Conservation (phyloP, 148 eudicot genomes). For the Dysphania ambrosioides region DNA sequence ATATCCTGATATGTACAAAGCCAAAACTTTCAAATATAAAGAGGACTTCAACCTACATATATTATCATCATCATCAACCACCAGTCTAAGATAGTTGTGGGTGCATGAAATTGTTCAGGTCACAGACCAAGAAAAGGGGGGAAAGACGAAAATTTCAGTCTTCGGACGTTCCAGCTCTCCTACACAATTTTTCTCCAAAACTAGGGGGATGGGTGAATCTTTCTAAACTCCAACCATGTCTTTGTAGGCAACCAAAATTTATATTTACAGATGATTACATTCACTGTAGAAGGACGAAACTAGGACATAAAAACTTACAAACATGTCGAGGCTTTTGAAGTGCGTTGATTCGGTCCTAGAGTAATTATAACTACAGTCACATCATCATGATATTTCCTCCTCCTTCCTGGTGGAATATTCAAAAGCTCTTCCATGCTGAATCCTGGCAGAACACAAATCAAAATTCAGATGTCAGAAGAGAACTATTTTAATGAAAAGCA, state of each 20-base stretch:
- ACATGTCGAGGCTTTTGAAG: slow-evolving; percentile 81
- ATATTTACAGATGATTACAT: slow-evolving; percentile 26
- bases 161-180: background rate
- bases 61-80: slow-evolving; percentile 12
- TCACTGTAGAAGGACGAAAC: background rate
- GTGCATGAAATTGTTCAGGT: background rate
- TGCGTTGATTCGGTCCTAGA: slow-evolving; percentile 70
- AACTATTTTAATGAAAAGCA: too few relatives aligned
- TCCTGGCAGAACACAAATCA: slow-evolving; percentile 38
- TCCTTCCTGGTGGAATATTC: slow-evolving; percentile 82
- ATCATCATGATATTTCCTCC: slow-evolving; percentile 90
- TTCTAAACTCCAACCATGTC: slow-evolving; percentile 7
- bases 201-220: background rate
- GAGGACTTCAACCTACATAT: slow-evolving; percentile 13
- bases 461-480: background rate
- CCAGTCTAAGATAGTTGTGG: background rate
- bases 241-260: slow-evolving; percentile 20
- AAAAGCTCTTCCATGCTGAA: slow-evolving; percentile 73
- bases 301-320: slow-evolving; percentile 29
- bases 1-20: too few relatives aligned
- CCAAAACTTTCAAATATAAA: too few relatives aligned
- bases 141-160: slow-evolving; percentile 5
- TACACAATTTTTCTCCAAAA: slow-evolving; percentile 1
- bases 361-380: slow-evolving; percentile 81
- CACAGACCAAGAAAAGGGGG: background rate